Conservation (phyloP, 2,329 filamentous ascomycete genomes). For the Fusarium buharicum region DNA sequence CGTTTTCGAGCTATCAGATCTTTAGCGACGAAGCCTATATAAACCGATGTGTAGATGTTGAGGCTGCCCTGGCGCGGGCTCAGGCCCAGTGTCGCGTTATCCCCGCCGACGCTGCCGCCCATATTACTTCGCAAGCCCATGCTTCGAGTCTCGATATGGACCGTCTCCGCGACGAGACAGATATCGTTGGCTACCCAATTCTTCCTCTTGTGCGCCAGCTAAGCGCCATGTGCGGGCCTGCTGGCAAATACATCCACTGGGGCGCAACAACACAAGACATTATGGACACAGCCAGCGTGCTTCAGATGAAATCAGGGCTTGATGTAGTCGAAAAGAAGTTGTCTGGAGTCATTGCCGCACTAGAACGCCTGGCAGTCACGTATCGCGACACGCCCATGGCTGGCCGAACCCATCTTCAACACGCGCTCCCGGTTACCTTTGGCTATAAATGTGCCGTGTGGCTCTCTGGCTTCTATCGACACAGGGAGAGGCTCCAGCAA, state of each 20-base stretch:
- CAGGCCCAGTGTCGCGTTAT: constrained; percentile 61
- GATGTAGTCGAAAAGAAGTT: constrained; percentile 59
- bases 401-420: constrained; percentile 66
- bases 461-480: constrained; percentile 60
- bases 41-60: constrained; percentile 59
- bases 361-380: constrained; percentile 55
- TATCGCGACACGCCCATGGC: constrained; percentile 66
- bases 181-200: constrained; percentile 66
- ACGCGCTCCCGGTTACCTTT: constrained; percentile 66
- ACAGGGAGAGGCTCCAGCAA: constrained; percentile 59
- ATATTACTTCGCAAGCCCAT: constrained; percentile 51
- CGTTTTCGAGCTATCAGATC: not conserved
- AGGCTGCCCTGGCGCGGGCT: constrained; percentile 62
- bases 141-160: constrained; percentile 37
- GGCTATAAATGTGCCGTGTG: constrained; percentile 68
- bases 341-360: constrained; percentile 53
- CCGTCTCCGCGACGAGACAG: constrained; percentile 58
- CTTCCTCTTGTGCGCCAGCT: constrained; percentile 62
- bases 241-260: constrained; percentile 62
- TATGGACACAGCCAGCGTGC: constrained; percentile 64
- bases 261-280: constrained; percentile 69
- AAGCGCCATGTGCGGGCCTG: constrained; percentile 12
- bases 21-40: constrained; percentile 63
- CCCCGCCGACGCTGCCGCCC: constrained; percentile 50
- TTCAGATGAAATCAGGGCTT: constrained; percentile 64